Evolutionary conservation across 345 rosid genomes (phyloP), one percentile per base, ranked within the genome.

Genomic region (Hevea brasiliensis): DNA sequence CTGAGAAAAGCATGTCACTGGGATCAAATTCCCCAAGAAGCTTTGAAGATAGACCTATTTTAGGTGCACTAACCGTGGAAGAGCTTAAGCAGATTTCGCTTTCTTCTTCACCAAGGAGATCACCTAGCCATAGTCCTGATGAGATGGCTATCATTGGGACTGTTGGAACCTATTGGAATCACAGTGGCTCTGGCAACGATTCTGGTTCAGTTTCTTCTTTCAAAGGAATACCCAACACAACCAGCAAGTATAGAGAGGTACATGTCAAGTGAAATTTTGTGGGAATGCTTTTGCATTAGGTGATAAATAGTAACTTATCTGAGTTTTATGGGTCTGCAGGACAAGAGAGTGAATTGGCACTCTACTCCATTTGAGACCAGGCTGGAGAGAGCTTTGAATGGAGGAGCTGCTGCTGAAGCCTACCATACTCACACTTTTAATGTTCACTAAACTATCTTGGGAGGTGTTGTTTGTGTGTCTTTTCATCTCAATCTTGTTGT

Each of bases 171-270:
- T 91, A 89, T 37, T 93, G 98, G 95, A 86, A 80, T 82, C 69
- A 86, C 70, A 73, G 50, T 48, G 65, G 67, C 71, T 74, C 79
- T 51, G 68, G 75, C 41, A 83, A 74, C 72, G 83, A 83, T 72
- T 64, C 82, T 20, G 68, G 71, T 67, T 85, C 94, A 29, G 83
- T 66, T 27, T 77, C 91, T 71, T 84, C 98, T 18, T 85, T 82
- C 73, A 96, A 93, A 83, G 97, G 98, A 61, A 90, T 89, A 76
- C 97, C 98, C 5, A 96, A 90, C 83, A 88, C 96, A 32, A 91
- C 84, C 65, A 93, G 98, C 86, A 91, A 93, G 84, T 96, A 93
- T 74, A 82, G 89, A 85, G 99, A 96, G 98, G 99, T 91, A 87
- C 41, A 27, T 61, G 27, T 55, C 48, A 67, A 77, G 61, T 76